phyloP scores from a whole-genome alignment of 345 rosid species.

The Litchi chinensis region DNA sequence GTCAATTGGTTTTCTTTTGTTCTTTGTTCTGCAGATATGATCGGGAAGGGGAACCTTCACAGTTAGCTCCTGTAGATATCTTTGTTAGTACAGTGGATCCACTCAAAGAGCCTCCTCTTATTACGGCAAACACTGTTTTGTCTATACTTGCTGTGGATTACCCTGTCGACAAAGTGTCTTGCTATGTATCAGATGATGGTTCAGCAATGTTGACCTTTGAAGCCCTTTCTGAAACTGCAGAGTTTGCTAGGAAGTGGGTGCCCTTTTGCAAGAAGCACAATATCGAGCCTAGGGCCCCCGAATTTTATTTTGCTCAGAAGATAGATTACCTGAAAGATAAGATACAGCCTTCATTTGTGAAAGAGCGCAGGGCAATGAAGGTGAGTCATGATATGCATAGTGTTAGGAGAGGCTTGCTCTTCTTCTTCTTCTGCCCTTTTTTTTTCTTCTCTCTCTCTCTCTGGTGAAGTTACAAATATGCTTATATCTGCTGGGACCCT shows the following conservation, averaged over 20 bases:
- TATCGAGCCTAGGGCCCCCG: slow-evolving; percentile 99
- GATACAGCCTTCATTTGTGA: slow-evolving; percentile 97
- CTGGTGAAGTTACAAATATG: too few relatives aligned
- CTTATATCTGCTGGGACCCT: too few relatives aligned
- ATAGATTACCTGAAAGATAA: slow-evolving; percentile 98
- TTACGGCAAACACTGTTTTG: slow-evolving; percentile 97
- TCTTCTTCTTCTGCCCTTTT: too few relatives aligned
- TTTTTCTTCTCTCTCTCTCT: too few relatives aligned
- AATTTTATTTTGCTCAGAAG: slow-evolving; percentile 97
- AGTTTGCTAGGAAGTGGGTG: slow-evolving; percentile 99
- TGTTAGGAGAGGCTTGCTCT: slow-evolving; percentile 12
- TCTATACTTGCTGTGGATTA: slow-evolving; percentile 98
- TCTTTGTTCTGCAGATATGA: slow-evolving; percentile 65
- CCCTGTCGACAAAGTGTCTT: slow-evolving; percentile 98
- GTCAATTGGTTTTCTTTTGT: neutral
- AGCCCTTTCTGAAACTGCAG: slow-evolving; percentile 98
- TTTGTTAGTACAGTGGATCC: slow-evolving; percentile 99
- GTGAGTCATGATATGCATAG: slow-evolving; percentile 38
- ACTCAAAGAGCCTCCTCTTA: slow-evolving; percentile 93
- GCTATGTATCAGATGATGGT: slow-evolving; percentile 99
- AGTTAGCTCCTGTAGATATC: slow-evolving; percentile 89
- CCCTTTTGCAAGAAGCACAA: slow-evolving; percentile 98
- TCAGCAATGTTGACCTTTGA: slow-evolving; percentile 99
- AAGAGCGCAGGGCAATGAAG: slow-evolving; percentile 98
- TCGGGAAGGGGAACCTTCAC: slow-evolving; percentile 98